Conservation (phyloP, 305 asterid species). For the Solanum chacoense region DNA sequence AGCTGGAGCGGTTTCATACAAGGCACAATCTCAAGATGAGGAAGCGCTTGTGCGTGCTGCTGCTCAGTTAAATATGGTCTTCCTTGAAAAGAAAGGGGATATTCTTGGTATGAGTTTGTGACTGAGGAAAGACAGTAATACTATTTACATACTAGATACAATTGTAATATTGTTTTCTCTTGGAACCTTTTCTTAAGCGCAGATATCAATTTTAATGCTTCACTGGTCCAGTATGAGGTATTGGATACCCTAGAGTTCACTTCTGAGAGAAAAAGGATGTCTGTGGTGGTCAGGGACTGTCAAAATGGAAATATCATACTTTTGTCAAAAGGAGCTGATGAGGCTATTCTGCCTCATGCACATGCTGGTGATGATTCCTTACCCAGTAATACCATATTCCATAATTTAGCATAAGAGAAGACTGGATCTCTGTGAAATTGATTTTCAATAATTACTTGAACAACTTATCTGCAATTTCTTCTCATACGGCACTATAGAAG, state of each 20-base stretch:
- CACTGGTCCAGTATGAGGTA: conserved; percentile 62
- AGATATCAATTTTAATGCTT: conserved; percentile 68
- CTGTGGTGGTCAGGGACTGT: conserved; percentile 72
- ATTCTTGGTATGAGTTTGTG: conserved; percentile 47
- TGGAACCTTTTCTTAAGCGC: conserved; percentile 22
- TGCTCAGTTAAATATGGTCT: conserved; percentile 69
- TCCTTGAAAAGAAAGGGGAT: conserved; percentile 54
- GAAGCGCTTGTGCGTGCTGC: conserved; percentile 99
- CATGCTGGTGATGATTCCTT: conserved; percentile 42
- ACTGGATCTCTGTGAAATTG: not conserved
- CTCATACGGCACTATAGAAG: not conserved
- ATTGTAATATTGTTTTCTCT: conserved; percentile 14
- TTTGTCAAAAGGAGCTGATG: conserved; percentile 95
- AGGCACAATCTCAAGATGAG: conserved; percentile 98
- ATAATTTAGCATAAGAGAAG: not conserved
- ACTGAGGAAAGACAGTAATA: not conserved
- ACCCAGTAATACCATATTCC: not conserved
- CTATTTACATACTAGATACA: conserved; percentile 3
- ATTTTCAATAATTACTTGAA: not conserved
- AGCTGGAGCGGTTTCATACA: conserved; percentile 59
- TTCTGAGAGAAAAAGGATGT: conserved; percentile 95
- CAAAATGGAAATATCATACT: conserved; percentile 57
- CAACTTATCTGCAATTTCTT: not conserved
- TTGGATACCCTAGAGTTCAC: conserved; percentile 90
- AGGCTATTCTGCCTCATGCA: conserved; percentile 74